These are phyloP conservation scores for Aspergillus oerlinghausenensis DNA, from an alignment of 2,329 filamentous ascomycete genomes.

Conservation along the genomic window DNA sequence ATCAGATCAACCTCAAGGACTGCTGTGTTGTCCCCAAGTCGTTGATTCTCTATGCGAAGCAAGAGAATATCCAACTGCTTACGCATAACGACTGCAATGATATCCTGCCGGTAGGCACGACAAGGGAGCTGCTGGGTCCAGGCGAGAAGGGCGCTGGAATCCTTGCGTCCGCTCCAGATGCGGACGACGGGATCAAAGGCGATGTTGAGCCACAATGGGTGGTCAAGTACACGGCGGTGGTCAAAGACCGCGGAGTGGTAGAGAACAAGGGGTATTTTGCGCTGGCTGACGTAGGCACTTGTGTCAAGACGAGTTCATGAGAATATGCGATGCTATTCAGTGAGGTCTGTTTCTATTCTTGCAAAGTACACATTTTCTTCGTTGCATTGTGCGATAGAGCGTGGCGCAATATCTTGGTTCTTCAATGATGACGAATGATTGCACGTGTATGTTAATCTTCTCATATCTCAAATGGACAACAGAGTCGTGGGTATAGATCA, in stretches of 20 bases:
- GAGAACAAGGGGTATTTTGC: constrained; percentile 99
- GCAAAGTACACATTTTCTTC: neutral
- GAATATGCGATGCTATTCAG: constrained; percentile 6
- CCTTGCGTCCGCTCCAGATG: constrained; percentile 57
- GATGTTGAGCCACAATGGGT: constrained; percentile 90
- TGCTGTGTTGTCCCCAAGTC: constrained; percentile 94
- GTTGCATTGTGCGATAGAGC: neutral
- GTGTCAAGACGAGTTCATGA: constrained; percentile 30
- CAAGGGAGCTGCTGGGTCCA: constrained; percentile 75
- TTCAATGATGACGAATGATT: constrained; percentile 6
- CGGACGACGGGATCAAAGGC: constrained; percentile 59
- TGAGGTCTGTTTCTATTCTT: constrained; percentile 4
- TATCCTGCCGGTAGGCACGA: constrained; percentile 78
- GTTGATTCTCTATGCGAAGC: constrained; percentile 76
- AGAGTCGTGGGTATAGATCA: constrained; percentile 7
- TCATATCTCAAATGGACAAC: neutral
- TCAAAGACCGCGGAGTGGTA: constrained; percentile 88
- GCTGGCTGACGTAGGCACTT: constrained; percentile 63
- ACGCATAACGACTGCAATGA: constrained; percentile 94
- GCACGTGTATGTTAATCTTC: constrained; percentile 1
- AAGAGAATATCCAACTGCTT: constrained; percentile 76
- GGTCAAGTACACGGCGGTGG: constrained; percentile 93
- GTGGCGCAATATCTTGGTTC: neutral
- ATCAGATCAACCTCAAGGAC: constrained; percentile 94
- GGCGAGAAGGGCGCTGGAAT: constrained; percentile 70